Conservation (phyloP, 1,284 basidiomycete species). For the Ustilago nuda region DNA sequence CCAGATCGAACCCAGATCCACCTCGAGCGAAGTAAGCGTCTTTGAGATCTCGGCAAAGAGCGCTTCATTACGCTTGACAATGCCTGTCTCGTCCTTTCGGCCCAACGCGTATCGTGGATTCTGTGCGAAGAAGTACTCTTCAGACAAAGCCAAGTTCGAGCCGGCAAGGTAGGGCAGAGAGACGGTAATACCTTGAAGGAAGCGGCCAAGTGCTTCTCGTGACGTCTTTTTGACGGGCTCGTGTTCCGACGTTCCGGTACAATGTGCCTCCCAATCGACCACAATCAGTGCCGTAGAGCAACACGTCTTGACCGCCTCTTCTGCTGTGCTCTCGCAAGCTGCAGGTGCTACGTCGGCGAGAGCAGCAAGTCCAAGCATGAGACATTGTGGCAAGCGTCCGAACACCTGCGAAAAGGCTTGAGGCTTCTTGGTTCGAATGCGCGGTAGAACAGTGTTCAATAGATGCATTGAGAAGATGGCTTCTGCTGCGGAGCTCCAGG, state of each 20-base stretch:
- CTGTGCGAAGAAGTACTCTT: constrained; percentile 28
- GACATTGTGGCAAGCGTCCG: constrained; percentile 39
- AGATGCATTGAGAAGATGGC: constrained; percentile 38
- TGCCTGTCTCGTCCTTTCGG: constrained; percentile 9
- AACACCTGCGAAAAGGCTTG: constrained; percentile 54
- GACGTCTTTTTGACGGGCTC: constrained; percentile 31
- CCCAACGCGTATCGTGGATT: constrained; percentile 32
- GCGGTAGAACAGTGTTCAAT: constrained; percentile 45
- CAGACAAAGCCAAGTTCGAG: constrained; percentile 23
- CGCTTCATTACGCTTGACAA: constrained; percentile 36
- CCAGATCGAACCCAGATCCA: constrained; percentile 42
- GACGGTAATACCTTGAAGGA: constrained; percentile 39
- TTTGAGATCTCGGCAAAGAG: constrained; percentile 46
- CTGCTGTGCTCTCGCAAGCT: constrained; percentile 17
- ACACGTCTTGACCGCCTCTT: constrained; percentile 32
- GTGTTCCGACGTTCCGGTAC: constrained; percentile 19
- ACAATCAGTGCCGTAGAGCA: constrained; percentile 37
- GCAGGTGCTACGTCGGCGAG: constrained; percentile 1
- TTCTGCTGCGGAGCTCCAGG: constrained; percentile 29
- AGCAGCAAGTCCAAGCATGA: constrained; percentile 29
- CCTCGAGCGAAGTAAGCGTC: constrained; percentile 38
- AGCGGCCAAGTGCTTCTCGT: constrained; percentile 33
- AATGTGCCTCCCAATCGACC: constrained; percentile 46
- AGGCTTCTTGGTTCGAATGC: constrained; percentile 61
- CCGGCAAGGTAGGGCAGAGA: constrained; percentile 40